Evolutionary conservation across 2,329 filamentous ascomycete species (phyloP).

Genomic region (Arachnomyces sp.): DNA sequence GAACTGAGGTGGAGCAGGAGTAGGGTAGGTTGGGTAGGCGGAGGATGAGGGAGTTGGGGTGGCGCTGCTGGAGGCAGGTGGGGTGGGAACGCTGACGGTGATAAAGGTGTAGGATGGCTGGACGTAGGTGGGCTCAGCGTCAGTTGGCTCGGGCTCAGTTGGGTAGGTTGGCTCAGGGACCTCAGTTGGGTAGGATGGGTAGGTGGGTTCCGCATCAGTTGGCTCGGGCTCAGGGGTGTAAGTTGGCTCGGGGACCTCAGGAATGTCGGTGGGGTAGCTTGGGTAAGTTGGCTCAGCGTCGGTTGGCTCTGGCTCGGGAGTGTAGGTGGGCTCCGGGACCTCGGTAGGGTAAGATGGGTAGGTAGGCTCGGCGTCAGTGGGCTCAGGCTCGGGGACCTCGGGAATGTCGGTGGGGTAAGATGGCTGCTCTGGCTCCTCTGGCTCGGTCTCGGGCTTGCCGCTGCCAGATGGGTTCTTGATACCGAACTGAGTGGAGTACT

Average conservation of each 20-base stretch:
- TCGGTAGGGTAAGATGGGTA: conserved; percentile 7
- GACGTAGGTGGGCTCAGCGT: conserved; percentile 18
- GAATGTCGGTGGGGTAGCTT: too few relatives aligned
- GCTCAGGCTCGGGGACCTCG: too few relatives aligned
- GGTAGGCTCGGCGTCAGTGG: conserved; percentile 7
- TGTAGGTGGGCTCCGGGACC: conserved; percentile 4
- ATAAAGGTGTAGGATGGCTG: conserved; percentile 15
- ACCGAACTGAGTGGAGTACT: conserved; percentile 56
- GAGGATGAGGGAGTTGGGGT: conserved; percentile 2
- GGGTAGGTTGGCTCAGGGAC: conserved; percentile 7
- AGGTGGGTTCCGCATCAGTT: conserved; percentile 6
- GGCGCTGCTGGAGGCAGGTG: conserved; percentile 7
- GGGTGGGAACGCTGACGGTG: conserved; percentile 8
- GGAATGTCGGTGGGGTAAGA: too few relatives aligned
- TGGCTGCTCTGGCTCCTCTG: too few relatives aligned
- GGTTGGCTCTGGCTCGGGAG: conserved; percentile 9
- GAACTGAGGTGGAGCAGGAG: conserved; percentile 7
- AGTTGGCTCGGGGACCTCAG: conserved; percentile 3
- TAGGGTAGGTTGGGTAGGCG: not conserved
- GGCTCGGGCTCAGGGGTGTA: too few relatives aligned
- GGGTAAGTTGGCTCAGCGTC: conserved; percentile 6
- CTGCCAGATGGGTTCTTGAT: conserved; percentile 36
- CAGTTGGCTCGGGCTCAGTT: conserved; percentile 9
- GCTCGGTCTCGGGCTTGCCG: conserved; percentile 8
- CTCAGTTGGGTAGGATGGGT: conserved; percentile 7